Conservation (phyloP, 345 rosid genomes). For the Streptanthus diversifolius region DNA sequence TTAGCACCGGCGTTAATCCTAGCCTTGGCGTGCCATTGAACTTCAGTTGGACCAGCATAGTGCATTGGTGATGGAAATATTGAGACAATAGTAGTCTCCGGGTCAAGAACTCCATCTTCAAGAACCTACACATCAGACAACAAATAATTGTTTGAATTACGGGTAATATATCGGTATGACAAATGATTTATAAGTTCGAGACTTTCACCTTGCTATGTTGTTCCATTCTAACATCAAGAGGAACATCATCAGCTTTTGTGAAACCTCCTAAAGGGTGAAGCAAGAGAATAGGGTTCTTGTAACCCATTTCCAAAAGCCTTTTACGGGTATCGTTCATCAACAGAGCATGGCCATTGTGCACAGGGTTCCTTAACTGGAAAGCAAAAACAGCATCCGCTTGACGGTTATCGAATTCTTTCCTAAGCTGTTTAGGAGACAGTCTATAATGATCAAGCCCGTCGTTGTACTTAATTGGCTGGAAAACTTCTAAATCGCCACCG, state of each 20-base stretch:
- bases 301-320: conserved; percentile 85
- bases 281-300: conserved; percentile 78
- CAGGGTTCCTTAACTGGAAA: conserved; percentile 90
- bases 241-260: conserved; percentile 92
- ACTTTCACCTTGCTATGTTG: conserved; percentile 76
- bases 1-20: conserved; percentile 95
- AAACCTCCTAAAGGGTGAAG: conserved; percentile 98
- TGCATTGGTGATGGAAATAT: conserved; percentile 98
- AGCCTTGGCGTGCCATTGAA: conserved; percentile 99
- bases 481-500: conserved; percentile 87
- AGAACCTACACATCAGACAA: conserved; percentile 50
- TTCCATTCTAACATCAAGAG: conserved; percentile 91
- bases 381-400: conserved; percentile 97
- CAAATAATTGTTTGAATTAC: background rate
- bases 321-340: conserved; percentile 88
- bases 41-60: conserved; percentile 99
- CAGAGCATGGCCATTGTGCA: conserved; percentile 92
- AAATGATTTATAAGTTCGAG: background rate
- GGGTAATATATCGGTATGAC: background rate
- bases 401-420: conserved; percentile 75
- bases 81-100: conserved; percentile 82
- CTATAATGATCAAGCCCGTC: conserved; percentile 97
- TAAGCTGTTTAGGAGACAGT: conserved; percentile 80
- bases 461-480: conserved; percentile 69
- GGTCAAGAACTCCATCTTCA: conserved; percentile 91